phyloP scores from a whole-genome alignment of 164 flowering plant genomes.

The Cinnamomum micranthum region DNA sequence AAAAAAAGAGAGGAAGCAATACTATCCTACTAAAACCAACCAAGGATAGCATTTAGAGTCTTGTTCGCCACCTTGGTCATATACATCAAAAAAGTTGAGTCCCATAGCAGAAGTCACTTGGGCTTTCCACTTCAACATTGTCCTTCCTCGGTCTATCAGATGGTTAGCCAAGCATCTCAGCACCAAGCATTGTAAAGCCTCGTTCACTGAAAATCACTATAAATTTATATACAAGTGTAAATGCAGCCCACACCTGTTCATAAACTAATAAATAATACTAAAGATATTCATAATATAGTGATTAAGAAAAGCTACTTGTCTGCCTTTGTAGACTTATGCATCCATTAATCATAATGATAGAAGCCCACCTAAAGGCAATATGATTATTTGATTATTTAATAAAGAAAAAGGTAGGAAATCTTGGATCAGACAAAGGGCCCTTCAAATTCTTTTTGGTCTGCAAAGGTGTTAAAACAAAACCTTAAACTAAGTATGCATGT shows the following conservation, averaged over 20 bases:
- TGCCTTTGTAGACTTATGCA: slow-evolving; percentile 19
- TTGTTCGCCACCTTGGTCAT: too few species aligned
- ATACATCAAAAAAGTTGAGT: too few species aligned
- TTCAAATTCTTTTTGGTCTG: slow-evolving; percentile 6
- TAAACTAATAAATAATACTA: slow-evolving; percentile 14
- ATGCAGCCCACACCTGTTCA: background rate
- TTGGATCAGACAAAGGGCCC: slow-evolving; percentile 19
- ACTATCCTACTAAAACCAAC: too few species aligned
- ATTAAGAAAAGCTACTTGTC: slow-evolving; percentile 19
- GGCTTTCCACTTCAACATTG: too few species aligned
- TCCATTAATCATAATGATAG: slow-evolving; percentile 10
- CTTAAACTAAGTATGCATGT: slow-evolving; percentile 11
- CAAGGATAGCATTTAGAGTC: too few species aligned
- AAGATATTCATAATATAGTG: slow-evolving; percentile 20
- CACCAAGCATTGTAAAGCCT: background rate
- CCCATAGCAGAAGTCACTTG: too few species aligned
- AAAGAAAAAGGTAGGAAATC: slow-evolving; percentile 9
- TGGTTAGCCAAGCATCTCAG: too few species aligned
- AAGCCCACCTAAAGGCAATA: slow-evolving; percentile 11
- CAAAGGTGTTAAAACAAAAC: slow-evolving; percentile 1
- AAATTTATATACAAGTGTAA: too few species aligned
- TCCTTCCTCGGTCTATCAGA: too few species aligned
- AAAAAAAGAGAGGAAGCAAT: too few species aligned
- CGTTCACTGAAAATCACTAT: background rate
- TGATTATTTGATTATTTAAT: slow-evolving; percentile 3